Conservation (phyloP, 2,329 filamentous ascomycete species). For the Metarhizium guizhouense region DNA sequence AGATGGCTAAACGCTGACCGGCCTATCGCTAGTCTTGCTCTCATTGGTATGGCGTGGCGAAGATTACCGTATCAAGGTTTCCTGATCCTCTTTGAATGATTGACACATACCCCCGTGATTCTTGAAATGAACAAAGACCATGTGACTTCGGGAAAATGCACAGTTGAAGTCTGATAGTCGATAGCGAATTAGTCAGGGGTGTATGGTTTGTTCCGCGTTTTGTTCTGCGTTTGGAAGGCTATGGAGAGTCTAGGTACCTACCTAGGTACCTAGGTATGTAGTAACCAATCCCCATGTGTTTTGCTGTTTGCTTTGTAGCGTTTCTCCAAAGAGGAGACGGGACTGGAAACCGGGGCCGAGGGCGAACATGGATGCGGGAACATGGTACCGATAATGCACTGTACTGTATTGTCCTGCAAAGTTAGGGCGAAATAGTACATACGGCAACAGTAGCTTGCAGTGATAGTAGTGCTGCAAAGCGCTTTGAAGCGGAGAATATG, state of each 20-base stretch:
- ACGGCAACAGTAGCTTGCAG: neutral
- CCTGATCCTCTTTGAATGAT: neutral
- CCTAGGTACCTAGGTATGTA: no score
- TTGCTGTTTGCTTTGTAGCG: neutral
- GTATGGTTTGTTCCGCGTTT: neutral
- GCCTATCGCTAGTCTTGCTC: conserved; percentile 4
- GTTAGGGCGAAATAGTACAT: neutral
- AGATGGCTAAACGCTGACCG: neutral
- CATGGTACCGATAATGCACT: neutral
- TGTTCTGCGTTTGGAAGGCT: neutral
- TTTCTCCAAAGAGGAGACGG: neutral
- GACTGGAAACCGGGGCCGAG: neutral
- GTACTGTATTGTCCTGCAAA: neutral
- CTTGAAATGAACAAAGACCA: neutral
- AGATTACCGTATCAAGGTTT: neutral
- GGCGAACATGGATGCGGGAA: neutral
- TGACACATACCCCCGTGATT: neutral
- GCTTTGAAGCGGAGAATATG: no score
- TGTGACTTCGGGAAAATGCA: neutral
- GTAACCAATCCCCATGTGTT: neutral
- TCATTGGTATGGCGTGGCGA: neutral
- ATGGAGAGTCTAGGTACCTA: neutral
- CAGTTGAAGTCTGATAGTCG: neutral
- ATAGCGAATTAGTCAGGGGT: neutral
- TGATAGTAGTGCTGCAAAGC: no score